Percentiles rank a stretch among this genome's conserved stretches.
These are phyloP conservation scores for Viridothelium virens DNA, from an alignment of 495 filamentous ascomycete species.

Conservation along the genomic window DNA sequence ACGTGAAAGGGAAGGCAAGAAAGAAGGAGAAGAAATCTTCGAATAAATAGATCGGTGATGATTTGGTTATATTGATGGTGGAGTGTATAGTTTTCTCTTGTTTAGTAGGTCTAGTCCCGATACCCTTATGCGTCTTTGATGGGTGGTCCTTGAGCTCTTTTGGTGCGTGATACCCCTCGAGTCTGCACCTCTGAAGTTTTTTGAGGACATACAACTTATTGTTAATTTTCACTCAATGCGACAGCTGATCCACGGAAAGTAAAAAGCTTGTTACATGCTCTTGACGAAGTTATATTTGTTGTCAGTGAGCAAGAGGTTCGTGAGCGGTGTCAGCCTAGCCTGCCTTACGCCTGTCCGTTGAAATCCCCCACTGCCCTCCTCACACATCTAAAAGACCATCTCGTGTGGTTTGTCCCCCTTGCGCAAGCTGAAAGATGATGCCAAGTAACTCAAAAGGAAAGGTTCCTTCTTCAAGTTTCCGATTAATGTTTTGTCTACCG, in stretches of 20 bases:
- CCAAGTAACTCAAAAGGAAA: conserved; percentile 79
- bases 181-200: background rate
- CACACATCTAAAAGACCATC: conserved; percentile 49
- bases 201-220: background rate
- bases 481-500: conserved; percentile 87
- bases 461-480: conserved; percentile 92
- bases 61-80: background rate
- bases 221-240: background rate
- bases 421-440: conserved; percentile 86
- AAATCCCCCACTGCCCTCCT: background rate
- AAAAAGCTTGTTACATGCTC: background rate
- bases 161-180: background rate
- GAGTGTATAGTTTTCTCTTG: background rate
- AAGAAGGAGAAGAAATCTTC: conserved; percentile 19
- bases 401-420: conserved; percentile 98
- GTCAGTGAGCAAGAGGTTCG: background rate
- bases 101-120: background rate
- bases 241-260: background rate
- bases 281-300: background rate
- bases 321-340: background rate
- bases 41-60: background rate
- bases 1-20: conserved; percentile 22
- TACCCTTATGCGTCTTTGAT: background rate
- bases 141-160: background rate
- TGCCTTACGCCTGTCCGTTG: background rate